Conservation (phyloP, 192 early-diverging fungal genomes). For the Coemansia brasiliensis region DNA sequence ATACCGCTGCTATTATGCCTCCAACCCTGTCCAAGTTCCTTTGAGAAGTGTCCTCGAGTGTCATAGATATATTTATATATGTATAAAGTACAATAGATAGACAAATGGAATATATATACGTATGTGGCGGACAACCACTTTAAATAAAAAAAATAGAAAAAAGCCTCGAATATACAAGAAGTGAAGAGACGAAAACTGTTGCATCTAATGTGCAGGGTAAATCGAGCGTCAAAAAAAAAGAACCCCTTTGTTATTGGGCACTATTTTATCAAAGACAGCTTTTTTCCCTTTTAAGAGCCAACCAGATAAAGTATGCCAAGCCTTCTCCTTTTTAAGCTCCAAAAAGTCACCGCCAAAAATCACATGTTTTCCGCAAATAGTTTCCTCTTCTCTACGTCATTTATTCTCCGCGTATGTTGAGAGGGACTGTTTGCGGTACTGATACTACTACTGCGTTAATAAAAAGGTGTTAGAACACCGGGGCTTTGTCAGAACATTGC, state of each 20-base stretch:
- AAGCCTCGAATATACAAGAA: conserved; percentile 12
- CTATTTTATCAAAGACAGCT: not conserved
- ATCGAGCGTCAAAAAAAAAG: not conserved
- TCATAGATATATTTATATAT: conserved; percentile 21
- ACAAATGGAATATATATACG: conserved; percentile 7
- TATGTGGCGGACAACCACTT: not conserved
- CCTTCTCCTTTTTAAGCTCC: not conserved
- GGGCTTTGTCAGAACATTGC: too few species aligned
- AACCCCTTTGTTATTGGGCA: conserved; percentile 1
- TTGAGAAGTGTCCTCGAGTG: conserved; percentile 27
- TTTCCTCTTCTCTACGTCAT: conserved; percentile 1
- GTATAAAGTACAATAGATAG: conserved; percentile 6
- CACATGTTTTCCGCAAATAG: conserved; percentile 2
- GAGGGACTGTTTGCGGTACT: not conserved
- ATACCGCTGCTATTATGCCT: conserved; percentile 42
- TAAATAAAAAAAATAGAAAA: not conserved
- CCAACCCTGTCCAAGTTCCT: conserved; percentile 47
- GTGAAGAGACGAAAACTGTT: conserved; percentile 2
- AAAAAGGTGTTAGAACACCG: too few species aligned
- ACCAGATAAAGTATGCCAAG: conserved; percentile 4
- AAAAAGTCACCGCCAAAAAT: conserved; percentile 1
- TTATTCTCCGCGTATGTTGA: not conserved
- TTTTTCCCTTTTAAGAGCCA: not conserved
- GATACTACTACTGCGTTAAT: too few species aligned
- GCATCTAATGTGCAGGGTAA: not conserved